These are phyloP conservation scores for Candida vartiovaarae DNA, from an alignment of 805 yeast species.

Conservation along the genomic window DNA sequence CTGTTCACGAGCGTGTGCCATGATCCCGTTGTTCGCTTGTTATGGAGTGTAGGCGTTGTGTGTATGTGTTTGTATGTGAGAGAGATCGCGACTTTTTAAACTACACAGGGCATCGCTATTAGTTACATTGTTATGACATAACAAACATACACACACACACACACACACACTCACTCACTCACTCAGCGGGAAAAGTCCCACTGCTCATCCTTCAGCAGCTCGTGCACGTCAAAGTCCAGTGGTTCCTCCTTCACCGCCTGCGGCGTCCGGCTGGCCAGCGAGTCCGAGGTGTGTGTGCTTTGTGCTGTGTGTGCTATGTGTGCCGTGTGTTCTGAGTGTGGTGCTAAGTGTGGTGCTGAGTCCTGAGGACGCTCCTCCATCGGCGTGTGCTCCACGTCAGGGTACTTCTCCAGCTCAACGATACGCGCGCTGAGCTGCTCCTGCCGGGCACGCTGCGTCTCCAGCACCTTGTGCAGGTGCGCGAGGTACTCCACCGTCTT, in stretches of 20 bases:
- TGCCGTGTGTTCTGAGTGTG: too few relatives aligned
- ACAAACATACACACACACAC: too few relatives aligned
- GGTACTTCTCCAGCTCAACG: constrained; percentile 25
- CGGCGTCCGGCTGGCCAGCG: not conserved
- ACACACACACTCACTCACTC: too few relatives aligned
- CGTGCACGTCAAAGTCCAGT: constrained; percentile 20
- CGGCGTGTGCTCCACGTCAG: constrained; percentile 8
- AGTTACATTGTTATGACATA: too few relatives aligned
- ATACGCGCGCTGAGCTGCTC: constrained; percentile 34
- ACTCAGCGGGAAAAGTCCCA: constrained; percentile 2
- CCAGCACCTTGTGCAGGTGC: constrained; percentile 55
- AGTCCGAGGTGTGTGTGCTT: not conserved
- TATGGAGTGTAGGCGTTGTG: not conserved
- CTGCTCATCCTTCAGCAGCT: constrained; percentile 15
- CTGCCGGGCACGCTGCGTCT: constrained; percentile 45
- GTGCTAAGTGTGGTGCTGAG: too few relatives aligned
- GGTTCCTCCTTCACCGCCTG: constrained; percentile 19
- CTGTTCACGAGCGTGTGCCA: not conserved
- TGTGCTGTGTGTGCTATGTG: constrained; percentile 4
- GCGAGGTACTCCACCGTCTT: constrained; percentile 75
- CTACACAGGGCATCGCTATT: too few relatives aligned
- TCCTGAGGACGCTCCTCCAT: not conserved
- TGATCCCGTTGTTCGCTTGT: not conserved
- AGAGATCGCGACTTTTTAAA: too few relatives aligned
- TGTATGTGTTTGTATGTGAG: too few relatives aligned